Evolutionary conservation across 2,329 filamentous ascomycete species (phyloP).

Genomic region (Trichoderma atroviride): DNA sequence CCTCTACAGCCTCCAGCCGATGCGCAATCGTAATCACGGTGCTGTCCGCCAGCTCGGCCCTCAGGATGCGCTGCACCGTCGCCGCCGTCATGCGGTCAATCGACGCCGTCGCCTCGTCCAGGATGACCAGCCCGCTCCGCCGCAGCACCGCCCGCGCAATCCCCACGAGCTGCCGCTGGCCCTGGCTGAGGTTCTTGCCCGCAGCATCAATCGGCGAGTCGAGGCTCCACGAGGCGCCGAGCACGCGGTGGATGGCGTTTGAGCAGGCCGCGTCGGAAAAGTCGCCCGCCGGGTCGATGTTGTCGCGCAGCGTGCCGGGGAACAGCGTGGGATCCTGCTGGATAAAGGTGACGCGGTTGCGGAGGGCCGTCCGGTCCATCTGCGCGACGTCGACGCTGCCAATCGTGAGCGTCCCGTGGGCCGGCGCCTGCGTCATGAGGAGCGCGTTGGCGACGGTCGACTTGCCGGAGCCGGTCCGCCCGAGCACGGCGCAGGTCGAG

Average conservation of each 20-base stretch:
- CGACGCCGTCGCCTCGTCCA: slow-evolving; percentile 67
- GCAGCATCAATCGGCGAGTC: slow-evolving; percentile 59
- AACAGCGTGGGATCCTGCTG: slow-evolving; percentile 67
- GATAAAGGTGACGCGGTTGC: slow-evolving; percentile 63
- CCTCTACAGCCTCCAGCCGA: slow-evolving; percentile 62
- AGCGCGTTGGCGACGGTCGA: slow-evolving; percentile 70
- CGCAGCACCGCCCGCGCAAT: slow-evolving; percentile 63
- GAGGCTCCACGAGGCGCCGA: slow-evolving; percentile 54
- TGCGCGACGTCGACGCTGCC: slow-evolving; percentile 55
- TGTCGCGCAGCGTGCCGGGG: slow-evolving; percentile 60
- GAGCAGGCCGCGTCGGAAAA: slow-evolving; percentile 55
- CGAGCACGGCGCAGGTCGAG: slow-evolving; percentile 68
- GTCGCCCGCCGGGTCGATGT: slow-evolving; percentile 69
- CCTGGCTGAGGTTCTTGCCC: slow-evolving; percentile 64
- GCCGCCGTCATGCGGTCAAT: slow-evolving; percentile 63
- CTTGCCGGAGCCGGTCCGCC: slow-evolving; percentile 85
- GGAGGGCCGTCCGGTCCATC: slow-evolving; percentile 58
- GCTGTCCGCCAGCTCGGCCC: slow-evolving; percentile 56
- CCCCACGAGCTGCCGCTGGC: slow-evolving; percentile 64
- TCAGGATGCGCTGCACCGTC: slow-evolving; percentile 59
- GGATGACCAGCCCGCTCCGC: slow-evolving; percentile 60
- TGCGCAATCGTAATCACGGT: slow-evolving; percentile 71
- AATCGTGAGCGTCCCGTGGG: slow-evolving; percentile 54
- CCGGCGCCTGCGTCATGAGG: slow-evolving; percentile 57
- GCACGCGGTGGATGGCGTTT: slow-evolving; percentile 59